Base-by-base conservation (phyloP, 2,329 filamentous ascomycete species). In the Sporothrix mexicana region DNA sequence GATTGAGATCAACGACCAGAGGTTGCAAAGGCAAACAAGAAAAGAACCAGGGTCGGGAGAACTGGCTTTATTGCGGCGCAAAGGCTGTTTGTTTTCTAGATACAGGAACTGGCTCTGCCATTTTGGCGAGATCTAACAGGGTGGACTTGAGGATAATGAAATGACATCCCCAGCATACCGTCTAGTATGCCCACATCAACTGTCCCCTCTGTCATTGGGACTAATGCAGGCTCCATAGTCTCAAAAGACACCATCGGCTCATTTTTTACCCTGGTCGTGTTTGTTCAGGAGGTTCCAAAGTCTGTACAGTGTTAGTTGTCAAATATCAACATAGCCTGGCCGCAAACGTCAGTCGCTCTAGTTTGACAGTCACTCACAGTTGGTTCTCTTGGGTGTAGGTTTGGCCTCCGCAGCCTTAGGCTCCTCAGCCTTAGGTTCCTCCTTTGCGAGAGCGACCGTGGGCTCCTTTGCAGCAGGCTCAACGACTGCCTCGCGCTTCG, bases 31-130 rank as follows among this genome's bases (percentile, higher is more conserved):
- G 10, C 8, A 6, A 45, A 41, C 15, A 66, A 9, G 10, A n/a
- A 12, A 17, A 68, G 12, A 25, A n/a, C 13, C 12, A 15, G 15
- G 20, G 15, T 53, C 17, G 10, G 25, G 25, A 36, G 1, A 13
- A 17, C 49, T 62, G 23, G 6, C 10, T 45, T 69, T 66, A 45
- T 66, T 66, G 41, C 20, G 49, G 25, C 45, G 66, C 66, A 53
- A 68, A 25, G 49, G 59, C 23, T 23, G 17, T 36, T 66, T 9
- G 17, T 45, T 43, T 61, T 61, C 7, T 72, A 70, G 55, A 55
- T 70, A 70, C 68, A 70, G 15, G 53, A 61, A 13, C 23, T 20
- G 3, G 51, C 20, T 61, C 53, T 23, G 61, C 61, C 20, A 25
- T 12, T 3, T 3, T 25, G 20, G 53, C 20, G 20, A 13, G 53